phyloP scores from a whole-genome alignment of 2,329 filamentous ascomycete species.

The Fusarium setosum region DNA sequence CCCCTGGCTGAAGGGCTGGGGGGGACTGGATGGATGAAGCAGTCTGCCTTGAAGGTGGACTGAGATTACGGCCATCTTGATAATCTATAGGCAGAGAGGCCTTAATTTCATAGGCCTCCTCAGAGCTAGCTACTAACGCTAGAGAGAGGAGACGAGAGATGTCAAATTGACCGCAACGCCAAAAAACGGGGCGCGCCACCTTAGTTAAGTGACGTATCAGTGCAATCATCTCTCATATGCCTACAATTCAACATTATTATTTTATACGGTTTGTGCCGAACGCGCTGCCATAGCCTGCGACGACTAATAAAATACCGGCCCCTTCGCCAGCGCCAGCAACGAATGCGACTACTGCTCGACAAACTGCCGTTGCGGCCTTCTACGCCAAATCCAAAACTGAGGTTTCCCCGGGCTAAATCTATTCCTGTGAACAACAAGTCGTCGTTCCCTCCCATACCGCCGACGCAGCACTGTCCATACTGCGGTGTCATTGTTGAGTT shows the following conservation, averaged over 20 bases:
- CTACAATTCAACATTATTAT: no score
- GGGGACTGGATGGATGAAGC: conserved; percentile 7
- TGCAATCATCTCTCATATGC: no score
- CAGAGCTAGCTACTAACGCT: no score
- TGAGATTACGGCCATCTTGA: neutral
- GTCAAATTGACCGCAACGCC: no score
- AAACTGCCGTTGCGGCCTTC: neutral
- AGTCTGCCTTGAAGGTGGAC: neutral
- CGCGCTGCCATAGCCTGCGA: neutral
- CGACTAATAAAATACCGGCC: neutral
- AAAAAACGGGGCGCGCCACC: no score
- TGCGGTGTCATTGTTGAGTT: neutral
- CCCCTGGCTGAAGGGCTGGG: conserved; percentile 17
- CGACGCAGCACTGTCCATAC: neutral
- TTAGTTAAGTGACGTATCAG: no score
- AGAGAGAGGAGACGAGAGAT: no score
- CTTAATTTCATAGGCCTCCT: no score
- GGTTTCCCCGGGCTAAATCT: neutral
- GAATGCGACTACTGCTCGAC: neutral
- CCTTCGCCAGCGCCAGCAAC: neutral
- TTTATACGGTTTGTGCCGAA: neutral
- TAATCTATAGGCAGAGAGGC: neutral
- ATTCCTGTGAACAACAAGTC: neutral
- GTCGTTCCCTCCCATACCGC: neutral
- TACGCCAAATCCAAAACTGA: neutral